Base-by-base conservation (phyloP, 306 rosid genomes). In the Carpinus viminea region DNA sequence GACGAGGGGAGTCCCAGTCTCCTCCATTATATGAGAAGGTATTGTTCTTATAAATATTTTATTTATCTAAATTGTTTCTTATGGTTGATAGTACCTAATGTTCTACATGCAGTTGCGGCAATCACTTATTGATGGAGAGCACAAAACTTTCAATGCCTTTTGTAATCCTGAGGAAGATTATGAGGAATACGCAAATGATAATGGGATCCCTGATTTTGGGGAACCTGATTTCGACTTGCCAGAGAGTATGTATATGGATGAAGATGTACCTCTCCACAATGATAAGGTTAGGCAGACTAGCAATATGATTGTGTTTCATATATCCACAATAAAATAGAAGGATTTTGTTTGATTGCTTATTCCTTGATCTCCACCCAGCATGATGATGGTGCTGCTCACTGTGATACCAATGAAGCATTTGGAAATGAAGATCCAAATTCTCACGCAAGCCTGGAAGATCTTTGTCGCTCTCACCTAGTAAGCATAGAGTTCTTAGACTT, bases 401-500 rank as follows among this genome's bases (percentile, higher is more conserved):
- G 77, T 54, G 85, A 88, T 53, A 55, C 53, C 10, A 84, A 81
- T 85, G 93, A 89, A 83, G 81, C 82, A 52, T 73, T 80, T 43
- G 88, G 82, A 79, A 71, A 77, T 68, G 88, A 86, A 47, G 80
- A 70, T 89, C 85, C 89, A 54, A 80, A 86, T 80, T 84, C 92
- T 80, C 92, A 86, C 72, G 74, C 82, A 84, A 91, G 86, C 81
- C 77, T 91, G 76, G 98, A 93, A 91, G 98, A 93, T 77, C 92
- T 95, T 13, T 95, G 99, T 79, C 97, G 96, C 78, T 93, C 96
- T 90, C 99, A 95, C 87, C 89, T 95, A 73, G 99, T 95, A 86
- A 85, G 93, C 79, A 46, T 38, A 36, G 38, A 54, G 17, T 46
- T 73, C 12, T 20, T 12, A 12, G 50, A 77, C 70, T 74, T 59